Evolutionary conservation across 2,329 filamentous ascomycete genomes (phyloP), one percentile per base, ranked within the genome.

Genomic region (Davidsoniella eucalypti): DNA sequence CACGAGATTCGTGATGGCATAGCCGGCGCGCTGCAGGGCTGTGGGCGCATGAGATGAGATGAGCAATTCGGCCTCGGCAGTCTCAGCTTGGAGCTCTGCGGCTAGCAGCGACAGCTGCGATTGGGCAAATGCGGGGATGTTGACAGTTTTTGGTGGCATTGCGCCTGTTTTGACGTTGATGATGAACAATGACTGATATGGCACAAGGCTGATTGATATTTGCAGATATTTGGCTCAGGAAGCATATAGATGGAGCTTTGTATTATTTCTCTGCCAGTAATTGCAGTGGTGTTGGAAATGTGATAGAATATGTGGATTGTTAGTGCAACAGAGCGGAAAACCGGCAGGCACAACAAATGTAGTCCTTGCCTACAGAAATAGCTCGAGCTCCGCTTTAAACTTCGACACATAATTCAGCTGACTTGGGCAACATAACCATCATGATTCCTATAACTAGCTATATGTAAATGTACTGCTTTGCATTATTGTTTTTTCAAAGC

Each of bases 1-100:
- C 29, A 76, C 68, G 7, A 96, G 76, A 63, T 88, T 90, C 14
- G 79, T 77, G 58, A 92, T 70, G 29, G 86, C 86, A 39, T 87
- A 72, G n/a, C 86, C 86, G 5, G 83, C 83, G 52, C 82, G 78
- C 60, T 85, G 76, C 10, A 93, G 76, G 1, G 76, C 70, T 0
- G 73, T 67, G 4, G 86, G 85, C 44, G 80, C 78, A 62, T 83
- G 76, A 43, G 73, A 74, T 42, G 77, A 71, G 52, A 87, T 73
- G 52, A 87, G 75, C 39, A 71, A 65, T 56, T 78, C 73, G 18
- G 81, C 86, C 64, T 87, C 81, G 44, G 73, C 68, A 45, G 86
- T 69, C 63, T 92, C 85, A 58, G 79, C 77, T 58, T 78, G 71
- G 26, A 87, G 78, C 64, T 93, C 86, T 47, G 68, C 69, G 43